Evolutionary conservation across 2,329 filamentous ascomycete species (phyloP).

Genomic region (Dothidotthia symphoricarpi): DNA sequence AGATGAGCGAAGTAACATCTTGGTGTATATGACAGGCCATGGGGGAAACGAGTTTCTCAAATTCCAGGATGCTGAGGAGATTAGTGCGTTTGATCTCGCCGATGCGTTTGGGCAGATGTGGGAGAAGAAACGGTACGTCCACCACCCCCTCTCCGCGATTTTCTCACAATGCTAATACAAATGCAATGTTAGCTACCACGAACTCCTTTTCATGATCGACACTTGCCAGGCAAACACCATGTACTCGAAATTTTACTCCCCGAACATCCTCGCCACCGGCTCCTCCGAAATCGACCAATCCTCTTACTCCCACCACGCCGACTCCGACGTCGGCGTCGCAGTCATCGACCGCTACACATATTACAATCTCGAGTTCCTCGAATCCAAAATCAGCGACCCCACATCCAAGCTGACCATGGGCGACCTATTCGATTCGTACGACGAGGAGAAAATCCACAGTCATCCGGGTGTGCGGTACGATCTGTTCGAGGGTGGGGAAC

Average conservation of each 20-base stretch:
- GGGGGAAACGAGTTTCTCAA: constrained; percentile 97
- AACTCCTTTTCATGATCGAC: constrained; percentile 99
- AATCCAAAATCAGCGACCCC: constrained; percentile 81
- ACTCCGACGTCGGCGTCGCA: constrained; percentile 95
- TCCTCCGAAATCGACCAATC: constrained; percentile 94
- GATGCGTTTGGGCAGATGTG: constrained; percentile 99
- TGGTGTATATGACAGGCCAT: constrained; percentile 99
- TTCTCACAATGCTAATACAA: too few species aligned
- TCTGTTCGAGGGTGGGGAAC: constrained; percentile 82
- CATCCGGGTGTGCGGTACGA: constrained; percentile 92
- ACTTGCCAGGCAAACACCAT: constrained; percentile 99
- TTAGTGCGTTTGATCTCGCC: constrained; percentile 91
- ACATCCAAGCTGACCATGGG: constrained; percentile 86
- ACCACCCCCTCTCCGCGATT: background rate
- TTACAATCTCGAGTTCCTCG: constrained; percentile 69
- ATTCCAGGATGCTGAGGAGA: constrained; percentile 97
- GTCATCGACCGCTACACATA: constrained; percentile 64
- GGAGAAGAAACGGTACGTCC: constrained; percentile 86
- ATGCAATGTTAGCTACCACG: constrained; percentile 69
- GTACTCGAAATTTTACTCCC: constrained; percentile 97
- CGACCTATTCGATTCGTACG: constrained; percentile 94
- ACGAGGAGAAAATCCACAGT: constrained; percentile 90
- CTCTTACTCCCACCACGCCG: constrained; percentile 95
- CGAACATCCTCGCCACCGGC: constrained; percentile 97
- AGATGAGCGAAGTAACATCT: constrained; percentile 91